A percentile compares a stretch with the other conserved stretches of the same genome.
phyloP scores from a whole-genome alignment of 306 rosid genomes.

The Argentina anserina region DNA sequence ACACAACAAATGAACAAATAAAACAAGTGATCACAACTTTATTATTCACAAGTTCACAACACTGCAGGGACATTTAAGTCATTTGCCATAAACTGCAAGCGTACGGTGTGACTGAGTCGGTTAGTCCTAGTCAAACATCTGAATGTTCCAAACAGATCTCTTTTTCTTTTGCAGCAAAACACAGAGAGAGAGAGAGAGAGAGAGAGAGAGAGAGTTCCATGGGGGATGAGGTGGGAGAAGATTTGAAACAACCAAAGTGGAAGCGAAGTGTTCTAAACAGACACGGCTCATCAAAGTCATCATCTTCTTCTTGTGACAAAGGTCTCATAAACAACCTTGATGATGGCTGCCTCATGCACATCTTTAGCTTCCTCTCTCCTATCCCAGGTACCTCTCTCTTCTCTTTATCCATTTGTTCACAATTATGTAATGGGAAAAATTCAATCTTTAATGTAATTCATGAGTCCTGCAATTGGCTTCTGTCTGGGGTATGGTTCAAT shows the following conservation, averaged over 20 bases:
- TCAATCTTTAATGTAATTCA: background rate
- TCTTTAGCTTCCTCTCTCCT: conserved; percentile 87
- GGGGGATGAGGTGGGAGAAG: background rate
- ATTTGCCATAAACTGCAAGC: background rate
- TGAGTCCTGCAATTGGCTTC: background rate
- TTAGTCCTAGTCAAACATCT: background rate
- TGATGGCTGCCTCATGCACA: conserved; percentile 91
- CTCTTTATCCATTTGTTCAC: background rate
- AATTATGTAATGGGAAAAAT: background rate
- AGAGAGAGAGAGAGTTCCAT: background rate
- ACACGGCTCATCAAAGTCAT: conserved; percentile 34
- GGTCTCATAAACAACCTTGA: conserved; percentile 62
- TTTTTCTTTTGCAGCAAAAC: background rate
- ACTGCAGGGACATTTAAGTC: background rate
- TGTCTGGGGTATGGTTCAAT: background rate
- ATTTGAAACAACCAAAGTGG: background rate
- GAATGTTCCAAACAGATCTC: background rate
- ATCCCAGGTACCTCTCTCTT: conserved; percentile 63
- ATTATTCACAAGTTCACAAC: no score
- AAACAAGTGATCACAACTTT: no score
- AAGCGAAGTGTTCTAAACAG: conserved; percentile 8
- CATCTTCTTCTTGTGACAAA: conserved; percentile 19
- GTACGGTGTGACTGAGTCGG: background rate
- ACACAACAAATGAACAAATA: no score
- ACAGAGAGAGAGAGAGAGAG: background rate